These are phyloP conservation scores for Aegilops speltoides DNA, from an alignment of 176 grass and related monocot species.

Conservation along the genomic window DNA sequence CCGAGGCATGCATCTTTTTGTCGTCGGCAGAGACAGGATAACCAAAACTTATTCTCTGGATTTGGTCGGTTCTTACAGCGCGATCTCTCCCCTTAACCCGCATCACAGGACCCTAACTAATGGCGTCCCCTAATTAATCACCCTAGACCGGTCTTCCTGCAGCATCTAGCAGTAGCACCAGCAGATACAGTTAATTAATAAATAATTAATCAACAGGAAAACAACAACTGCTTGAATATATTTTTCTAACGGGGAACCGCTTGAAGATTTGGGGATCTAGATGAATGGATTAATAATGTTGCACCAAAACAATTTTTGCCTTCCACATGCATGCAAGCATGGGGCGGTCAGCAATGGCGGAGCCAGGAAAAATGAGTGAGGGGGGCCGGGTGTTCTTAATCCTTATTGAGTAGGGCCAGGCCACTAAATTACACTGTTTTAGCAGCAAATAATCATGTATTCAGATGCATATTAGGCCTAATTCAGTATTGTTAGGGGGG, in stretches of 20 bases:
- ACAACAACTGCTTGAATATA: not conserved
- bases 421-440: too few species aligned
- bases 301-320: not conserved
- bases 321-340: not conserved
- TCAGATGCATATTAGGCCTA: too few species aligned
- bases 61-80: constrained; percentile 17
- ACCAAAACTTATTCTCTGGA: not conserved
- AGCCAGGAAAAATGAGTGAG: too few species aligned
- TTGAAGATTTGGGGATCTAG: constrained; percentile 23
- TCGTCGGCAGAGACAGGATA: not conserved
- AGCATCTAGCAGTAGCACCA: too few species aligned
- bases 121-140: not conserved
- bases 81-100: not conserved
- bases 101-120: not conserved
- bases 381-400: too few species aligned
- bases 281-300: not conserved
- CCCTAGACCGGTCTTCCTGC: not conserved
- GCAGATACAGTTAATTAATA: too few species aligned
- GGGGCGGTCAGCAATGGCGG: not conserved
- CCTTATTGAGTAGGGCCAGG: too few species aligned
- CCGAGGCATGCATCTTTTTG: constrained; percentile 7
- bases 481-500: too few species aligned
- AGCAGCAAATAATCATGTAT: too few species aligned
- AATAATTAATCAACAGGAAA: too few species aligned
- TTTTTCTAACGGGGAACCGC: too few species aligned